Conservation (phyloP, 768 basidiomycete genomes). For the Trametes sanguinea region DNA sequence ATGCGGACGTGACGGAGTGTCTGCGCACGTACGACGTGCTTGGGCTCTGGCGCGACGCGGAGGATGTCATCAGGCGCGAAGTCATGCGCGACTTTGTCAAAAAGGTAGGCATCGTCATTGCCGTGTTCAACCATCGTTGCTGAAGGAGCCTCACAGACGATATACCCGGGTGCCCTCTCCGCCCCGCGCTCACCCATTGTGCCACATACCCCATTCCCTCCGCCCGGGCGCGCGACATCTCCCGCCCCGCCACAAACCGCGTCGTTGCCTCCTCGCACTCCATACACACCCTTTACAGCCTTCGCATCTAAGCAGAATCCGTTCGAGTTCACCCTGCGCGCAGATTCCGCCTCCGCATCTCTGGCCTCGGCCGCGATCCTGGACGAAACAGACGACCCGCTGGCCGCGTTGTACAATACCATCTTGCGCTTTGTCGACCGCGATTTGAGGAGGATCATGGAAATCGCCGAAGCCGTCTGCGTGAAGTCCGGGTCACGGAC, state of each 20-base stretch:
- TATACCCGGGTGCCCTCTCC: constrained; percentile 68
- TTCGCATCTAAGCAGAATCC: constrained; percentile 45
- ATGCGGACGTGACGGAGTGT: constrained; percentile 75
- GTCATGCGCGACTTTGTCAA: constrained; percentile 76
- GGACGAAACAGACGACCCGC: constrained; percentile 65
- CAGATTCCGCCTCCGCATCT: constrained; percentile 31
- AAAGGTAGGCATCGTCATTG: constrained; percentile 48
- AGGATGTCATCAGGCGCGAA: constrained; percentile 76
- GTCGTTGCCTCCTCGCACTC: constrained; percentile 54
- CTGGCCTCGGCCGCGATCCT: constrained; percentile 48
- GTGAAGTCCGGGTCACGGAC: constrained; percentile 43
- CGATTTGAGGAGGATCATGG: constrained; percentile 74
- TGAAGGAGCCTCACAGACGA: constrained; percentile 46
- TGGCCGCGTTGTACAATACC: constrained; percentile 79
- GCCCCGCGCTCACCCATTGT: constrained; percentile 73
- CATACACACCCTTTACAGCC: constrained; percentile 54
- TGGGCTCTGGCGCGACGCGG: constrained; percentile 83
- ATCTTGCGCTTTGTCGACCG: constrained; percentile 80
- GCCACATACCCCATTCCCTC: constrained; percentile 69
- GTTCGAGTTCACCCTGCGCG: constrained; percentile 36
- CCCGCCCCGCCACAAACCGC: constrained; percentile 42
- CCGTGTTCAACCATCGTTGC: background rate
- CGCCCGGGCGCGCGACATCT: constrained; percentile 11
- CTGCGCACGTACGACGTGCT: constrained; percentile 78
- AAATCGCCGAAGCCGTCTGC: constrained; percentile 68